A percentile compares a stretch with the other conserved stretches of the same genome.
Evolutionary conservation across 2,329 filamentous ascomycete species (phyloP).

Genomic region (Penicillium corylophilum): DNA sequence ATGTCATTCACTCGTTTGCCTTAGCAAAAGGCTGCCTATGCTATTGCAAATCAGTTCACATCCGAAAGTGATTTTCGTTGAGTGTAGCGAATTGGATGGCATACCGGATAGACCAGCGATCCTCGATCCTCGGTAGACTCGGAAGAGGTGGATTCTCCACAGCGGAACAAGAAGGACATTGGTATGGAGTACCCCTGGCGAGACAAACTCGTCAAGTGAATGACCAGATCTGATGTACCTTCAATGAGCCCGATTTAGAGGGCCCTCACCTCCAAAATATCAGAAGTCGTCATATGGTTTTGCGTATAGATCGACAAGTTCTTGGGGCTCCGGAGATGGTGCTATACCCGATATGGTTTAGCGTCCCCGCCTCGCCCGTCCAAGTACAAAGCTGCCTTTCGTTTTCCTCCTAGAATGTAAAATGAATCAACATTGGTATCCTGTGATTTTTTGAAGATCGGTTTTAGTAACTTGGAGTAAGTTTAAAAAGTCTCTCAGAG

Average conservation of each 20-base stretch:
- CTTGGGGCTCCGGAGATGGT: background rate
- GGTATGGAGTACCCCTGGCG: background rate
- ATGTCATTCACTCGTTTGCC: slow-evolving; percentile 6
- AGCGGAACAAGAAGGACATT: background rate
- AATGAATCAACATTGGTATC: background rate
- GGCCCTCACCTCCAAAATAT: too few species aligned
- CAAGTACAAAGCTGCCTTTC: background rate
- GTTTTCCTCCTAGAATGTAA: background rate
- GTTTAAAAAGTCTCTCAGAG: background rate
- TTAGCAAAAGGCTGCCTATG: background rate
- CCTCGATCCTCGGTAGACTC: background rate
- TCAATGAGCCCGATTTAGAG: too few species aligned
- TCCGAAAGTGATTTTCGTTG: background rate
- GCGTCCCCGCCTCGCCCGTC: background rate
- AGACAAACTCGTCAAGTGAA: background rate
- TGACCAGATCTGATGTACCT: too few species aligned
- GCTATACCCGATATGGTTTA: background rate
- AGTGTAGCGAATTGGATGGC: background rate
- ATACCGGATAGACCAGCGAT: background rate
- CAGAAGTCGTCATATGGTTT: background rate
- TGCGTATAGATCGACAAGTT: background rate
- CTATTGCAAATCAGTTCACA: background rate
- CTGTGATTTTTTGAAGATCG: background rate
- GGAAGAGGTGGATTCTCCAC: slow-evolving; percentile 1
- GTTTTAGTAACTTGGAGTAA: background rate